A percentile compares a stretch with the other conserved stretches of the same genome.
phyloP scores from a whole-genome alignment of 148 eudicot genomes.

The Agrostemma githago region DNA sequence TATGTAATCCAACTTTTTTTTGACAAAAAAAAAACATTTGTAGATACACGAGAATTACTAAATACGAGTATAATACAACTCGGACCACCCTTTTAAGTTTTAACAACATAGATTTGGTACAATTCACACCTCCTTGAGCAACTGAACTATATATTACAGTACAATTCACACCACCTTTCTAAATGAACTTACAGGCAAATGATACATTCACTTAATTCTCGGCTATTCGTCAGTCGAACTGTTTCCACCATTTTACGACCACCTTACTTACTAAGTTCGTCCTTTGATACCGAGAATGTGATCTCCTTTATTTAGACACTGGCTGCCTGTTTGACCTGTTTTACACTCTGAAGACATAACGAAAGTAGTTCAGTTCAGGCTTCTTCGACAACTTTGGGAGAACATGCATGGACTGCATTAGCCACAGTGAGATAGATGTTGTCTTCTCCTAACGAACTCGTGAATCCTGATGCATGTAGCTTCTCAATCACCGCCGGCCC shows the following conservation, averaged over 20 bases:
- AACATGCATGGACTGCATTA: constrained; percentile 62
- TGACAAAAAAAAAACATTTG: no score
- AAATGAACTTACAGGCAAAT: not conserved
- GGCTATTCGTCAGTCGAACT: not conserved
- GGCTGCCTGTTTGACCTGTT: not conserved
- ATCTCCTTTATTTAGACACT: not conserved
- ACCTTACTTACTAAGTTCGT: not conserved
- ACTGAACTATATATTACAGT: not conserved
- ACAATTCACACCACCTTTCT: not conserved
- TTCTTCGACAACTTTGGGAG: constrained; percentile 41
- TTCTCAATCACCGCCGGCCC: constrained; percentile 77
- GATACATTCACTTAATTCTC: not conserved
- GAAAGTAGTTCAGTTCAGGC: constrained; percentile 25
- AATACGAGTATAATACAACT: not conserved
- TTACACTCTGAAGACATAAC: not conserved
- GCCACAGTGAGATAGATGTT: constrained; percentile 74
- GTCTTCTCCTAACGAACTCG: constrained; percentile 49
- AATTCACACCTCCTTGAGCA: not conserved
- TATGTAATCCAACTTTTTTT: no score
- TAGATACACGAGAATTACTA: not conserved
- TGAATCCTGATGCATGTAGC: constrained; percentile 59
- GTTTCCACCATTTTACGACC: not conserved
- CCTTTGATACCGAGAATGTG: not conserved
- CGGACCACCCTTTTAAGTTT: not conserved
- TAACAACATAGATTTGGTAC: not conserved